These are phyloP conservation scores for Exophiala phaeomuriformis DNA, from an alignment of 2,329 filamentous ascomycete species.

Conservation along the genomic window DNA sequence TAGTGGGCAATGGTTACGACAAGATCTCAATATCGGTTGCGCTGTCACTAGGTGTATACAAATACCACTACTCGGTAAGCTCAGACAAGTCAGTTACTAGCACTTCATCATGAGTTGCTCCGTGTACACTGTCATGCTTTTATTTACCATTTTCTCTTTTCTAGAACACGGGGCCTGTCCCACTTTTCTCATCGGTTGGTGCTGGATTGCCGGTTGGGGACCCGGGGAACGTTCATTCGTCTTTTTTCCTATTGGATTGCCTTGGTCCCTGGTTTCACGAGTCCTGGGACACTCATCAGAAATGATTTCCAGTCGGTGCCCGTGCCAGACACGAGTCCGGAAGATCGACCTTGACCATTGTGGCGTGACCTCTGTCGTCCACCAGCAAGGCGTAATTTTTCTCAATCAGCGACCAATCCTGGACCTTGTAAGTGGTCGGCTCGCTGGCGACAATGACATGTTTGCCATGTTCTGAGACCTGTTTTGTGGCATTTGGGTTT, in stretches of 20 bases:
- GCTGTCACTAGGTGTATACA: no score
- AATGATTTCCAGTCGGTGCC: conserved; percentile 16
- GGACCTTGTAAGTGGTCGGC: conserved; percentile 47
- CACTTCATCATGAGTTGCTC: no score
- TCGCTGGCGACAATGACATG: conserved; percentile 47
- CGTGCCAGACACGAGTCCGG: conserved; percentile 11
- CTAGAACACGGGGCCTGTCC: no score
- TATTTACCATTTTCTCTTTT: no score
- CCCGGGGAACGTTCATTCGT: no score
- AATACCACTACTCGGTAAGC: no score
- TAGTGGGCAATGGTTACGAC: neutral
- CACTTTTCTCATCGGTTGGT: no score
- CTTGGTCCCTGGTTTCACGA: neutral
- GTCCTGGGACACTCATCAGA: conserved; percentile 1
- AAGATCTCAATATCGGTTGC: no score
- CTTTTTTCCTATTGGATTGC: neutral
- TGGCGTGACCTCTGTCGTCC: conserved; percentile 32
- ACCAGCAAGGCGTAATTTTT: conserved; percentile 43
- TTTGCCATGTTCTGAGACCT: conserved; percentile 39
- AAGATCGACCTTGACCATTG: conserved; percentile 9
- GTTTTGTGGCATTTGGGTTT: conserved; percentile 32
- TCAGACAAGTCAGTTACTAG: no score
- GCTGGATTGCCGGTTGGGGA: no score
- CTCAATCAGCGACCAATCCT: conserved; percentile 45
- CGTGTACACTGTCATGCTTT: no score